Base-by-base conservation (phyloP, 2,329 filamentous ascomycete species). In the Pseudopithomyces maydicus region DNA sequence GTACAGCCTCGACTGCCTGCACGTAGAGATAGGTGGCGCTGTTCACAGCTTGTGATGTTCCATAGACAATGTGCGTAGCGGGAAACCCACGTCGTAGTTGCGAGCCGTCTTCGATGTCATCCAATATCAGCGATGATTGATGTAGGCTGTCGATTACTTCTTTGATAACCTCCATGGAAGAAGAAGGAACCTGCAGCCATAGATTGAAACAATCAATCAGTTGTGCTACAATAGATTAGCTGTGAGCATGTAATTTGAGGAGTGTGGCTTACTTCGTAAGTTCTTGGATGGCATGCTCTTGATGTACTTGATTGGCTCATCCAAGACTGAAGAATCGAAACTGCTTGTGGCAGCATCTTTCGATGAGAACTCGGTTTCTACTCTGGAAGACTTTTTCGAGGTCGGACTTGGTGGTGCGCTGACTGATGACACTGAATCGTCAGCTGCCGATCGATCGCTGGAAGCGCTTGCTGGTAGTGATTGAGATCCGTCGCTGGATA, bases 11-110 rank as follows among this genome's bases (percentile, higher is more conserved):
- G 59, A 82, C 80, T 0, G 90, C 90, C 61, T 82, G 79, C 71
- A 93, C 92, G 79, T 93, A 93, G 54, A 92, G 84, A 77, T 93
- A 94, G 77, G 94, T 94, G 63, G 90, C 90, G 50, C 87, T 89
- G 77, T 95, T 95, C 77, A 95, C 92, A 48, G 90, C 92, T 76
- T 94, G 91, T 4, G 90, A 86, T 2, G 88, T 86, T 61, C 91
- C 91, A 69, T 91, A 95, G 65, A 94, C 90, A 71, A 80, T 84
- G 75, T 95, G 90, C 4, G 91, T 89, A 10, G 92, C 90, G n/a
- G 91, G 91, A 39, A 89, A 80, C 29, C 91, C 90, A 19, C 91
- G 84, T 23, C 91, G 87, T 4, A 45, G 23, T 26, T 45, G 43
- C 10, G 43, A 45, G 6, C 43, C 23, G 76, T 94, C 91, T 77